Evolutionary conservation across 2,329 filamentous ascomycete species (phyloP), one percentile per base, ranked within the genome.

Genomic region (Diaporthe citriasiana): DNA sequence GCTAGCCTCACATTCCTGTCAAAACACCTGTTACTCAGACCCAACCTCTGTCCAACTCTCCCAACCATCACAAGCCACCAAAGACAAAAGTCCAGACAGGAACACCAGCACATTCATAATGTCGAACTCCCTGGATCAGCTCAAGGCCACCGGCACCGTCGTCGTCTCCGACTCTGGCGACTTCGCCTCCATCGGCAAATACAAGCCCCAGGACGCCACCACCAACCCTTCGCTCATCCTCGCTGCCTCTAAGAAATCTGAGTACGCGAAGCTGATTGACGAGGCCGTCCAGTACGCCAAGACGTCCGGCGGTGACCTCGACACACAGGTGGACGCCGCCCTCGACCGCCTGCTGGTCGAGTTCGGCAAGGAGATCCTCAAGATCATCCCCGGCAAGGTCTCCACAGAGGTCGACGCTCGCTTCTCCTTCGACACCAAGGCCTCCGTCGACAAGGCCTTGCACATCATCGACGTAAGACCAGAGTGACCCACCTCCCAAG

Each of bases 121-220:
- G 95, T 87, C 94, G 86, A 93, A 88, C 86, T 94, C 95, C 86
- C 93, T 99, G 81, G 97, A 98, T 81, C 95, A 98, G 89, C 92
- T 99, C 85, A 99, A 99, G 91, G 92, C 94, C 89, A 86, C 93
- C 84, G 97, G 97, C 93, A 99, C 97, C 83, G 95, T 94, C 78
- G 97, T 98, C 83, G 97, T 98, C 85, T 96, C 94, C 86, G 97
- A 98, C 89, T 98, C 96, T 86, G 97, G 95, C 93, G 93, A 87
- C 72, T 75, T 86, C 79, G 84, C 87, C 92, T 95, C 95, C 86
- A 99, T 99, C 85, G 95, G 90, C 89, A 98, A 98, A 90, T 99
- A 99, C 93, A 97, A 98, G 92, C 97, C 97, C 78, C 95, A 99
- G 90, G 97, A 99, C 94, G 97, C 97, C 83, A 99, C 97, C 85